Percentiles rank a stretch among this genome's conserved stretches.
phyloP scores from a whole-genome alignment of 2,329 filamentous ascomycete species.

The Calycina herbarum region DNA sequence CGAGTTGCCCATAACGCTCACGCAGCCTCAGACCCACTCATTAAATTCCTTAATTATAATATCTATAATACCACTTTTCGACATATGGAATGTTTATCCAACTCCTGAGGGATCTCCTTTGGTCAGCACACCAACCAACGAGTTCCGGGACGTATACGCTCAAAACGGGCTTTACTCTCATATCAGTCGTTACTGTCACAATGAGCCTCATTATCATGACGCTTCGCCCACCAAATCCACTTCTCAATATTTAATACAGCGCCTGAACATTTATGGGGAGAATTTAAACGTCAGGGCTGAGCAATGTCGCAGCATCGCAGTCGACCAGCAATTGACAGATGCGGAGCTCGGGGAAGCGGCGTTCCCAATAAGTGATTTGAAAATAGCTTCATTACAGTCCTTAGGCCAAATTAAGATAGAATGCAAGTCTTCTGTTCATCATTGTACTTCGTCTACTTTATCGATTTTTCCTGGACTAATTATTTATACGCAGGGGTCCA shows the following conservation, averaged over 20 bases:
- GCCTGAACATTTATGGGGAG: too few relatives aligned
- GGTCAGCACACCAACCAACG: too few relatives aligned
- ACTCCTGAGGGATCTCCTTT: too few relatives aligned
- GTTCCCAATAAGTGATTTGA: neutral
- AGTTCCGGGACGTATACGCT: too few relatives aligned
- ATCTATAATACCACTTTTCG: neutral
- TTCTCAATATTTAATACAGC: neutral
- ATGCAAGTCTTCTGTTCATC: neutral
- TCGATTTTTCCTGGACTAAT: too few relatives aligned
- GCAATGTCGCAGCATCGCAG: too few relatives aligned
- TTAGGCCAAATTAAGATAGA: neutral
- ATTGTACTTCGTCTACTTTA: neutral
- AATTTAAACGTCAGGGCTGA: too few relatives aligned
- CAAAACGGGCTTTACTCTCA: too few relatives aligned
- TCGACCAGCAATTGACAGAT: neutral
- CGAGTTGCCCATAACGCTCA: neutral
- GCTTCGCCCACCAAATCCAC: neutral
- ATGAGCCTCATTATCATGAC: too few relatives aligned
- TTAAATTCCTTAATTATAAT: neutral
- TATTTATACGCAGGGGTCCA: too few relatives aligned
- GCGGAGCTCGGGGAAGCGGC: neutral
- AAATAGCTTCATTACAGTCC: neutral
- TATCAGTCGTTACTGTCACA: too few relatives aligned
- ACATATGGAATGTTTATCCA: neutral
- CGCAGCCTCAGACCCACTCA: neutral